Conservation (phyloP, 208 protist species). For the Crithidia thermophila region DNA sequence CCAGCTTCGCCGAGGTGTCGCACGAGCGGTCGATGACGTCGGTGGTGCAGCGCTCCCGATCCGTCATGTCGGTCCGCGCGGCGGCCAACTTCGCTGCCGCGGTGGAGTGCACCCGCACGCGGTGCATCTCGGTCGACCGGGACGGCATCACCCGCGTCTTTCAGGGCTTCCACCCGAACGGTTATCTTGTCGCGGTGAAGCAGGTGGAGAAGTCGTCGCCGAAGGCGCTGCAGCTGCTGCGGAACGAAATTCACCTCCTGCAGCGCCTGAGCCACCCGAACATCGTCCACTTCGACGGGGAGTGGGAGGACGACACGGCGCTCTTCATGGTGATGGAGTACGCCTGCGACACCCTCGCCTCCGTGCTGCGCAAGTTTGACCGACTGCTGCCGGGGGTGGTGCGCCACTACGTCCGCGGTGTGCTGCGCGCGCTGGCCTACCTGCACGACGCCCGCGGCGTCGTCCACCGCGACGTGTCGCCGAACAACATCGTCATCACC, state of each 20-base stretch:
- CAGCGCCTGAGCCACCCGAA: constrained; percentile 55
- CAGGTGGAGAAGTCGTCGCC: constrained; percentile 29
- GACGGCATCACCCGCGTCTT: constrained; percentile 10
- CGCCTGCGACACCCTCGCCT: constrained; percentile 62
- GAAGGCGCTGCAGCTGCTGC: constrained; percentile 32
- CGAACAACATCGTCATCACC: constrained; percentile 80
- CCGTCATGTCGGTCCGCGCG: constrained; percentile 10
- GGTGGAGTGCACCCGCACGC: constrained; percentile 25
- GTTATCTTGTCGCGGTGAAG: constrained; percentile 67
- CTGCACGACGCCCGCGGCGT: constrained; percentile 58
- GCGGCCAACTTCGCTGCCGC: background rate
- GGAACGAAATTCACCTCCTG: constrained; percentile 64
- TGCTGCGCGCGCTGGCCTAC: constrained; percentile 69
- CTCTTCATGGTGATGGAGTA: constrained; percentile 76
- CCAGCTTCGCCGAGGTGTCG: constrained; percentile 7
- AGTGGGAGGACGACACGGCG: constrained; percentile 38
- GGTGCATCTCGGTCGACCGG: constrained; percentile 7
- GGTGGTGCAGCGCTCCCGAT: constrained; percentile 24
- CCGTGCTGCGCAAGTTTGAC: constrained; percentile 51
- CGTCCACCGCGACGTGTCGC: constrained; percentile 77
- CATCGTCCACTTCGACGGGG: constrained; percentile 65
- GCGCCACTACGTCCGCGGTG: constrained; percentile 48
- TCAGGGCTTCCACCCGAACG: constrained; percentile 35
- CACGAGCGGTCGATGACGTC: constrained; percentile 27
- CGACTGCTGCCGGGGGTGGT: constrained; percentile 46